A percentile compares a stretch with the other conserved stretches of the same genome.
Evolutionary conservation across 208 protist species (phyloP).

Genomic region (Wallacemonas rigidus): DNA sequence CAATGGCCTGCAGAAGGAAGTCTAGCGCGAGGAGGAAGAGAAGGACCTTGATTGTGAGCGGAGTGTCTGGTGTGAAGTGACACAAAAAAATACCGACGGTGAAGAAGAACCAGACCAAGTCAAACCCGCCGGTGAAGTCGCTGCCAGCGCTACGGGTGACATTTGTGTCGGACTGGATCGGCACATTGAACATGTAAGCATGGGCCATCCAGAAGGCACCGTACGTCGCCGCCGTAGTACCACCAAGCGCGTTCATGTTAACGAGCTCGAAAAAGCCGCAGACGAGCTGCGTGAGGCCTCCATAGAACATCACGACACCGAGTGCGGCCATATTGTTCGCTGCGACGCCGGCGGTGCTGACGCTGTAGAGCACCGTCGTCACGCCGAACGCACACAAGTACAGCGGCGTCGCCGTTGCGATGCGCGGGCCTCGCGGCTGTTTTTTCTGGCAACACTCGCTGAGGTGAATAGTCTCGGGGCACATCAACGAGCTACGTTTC

Average conservation of each 20-base stretch:
- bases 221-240: constrained; percentile 42
- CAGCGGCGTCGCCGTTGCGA: constrained; percentile 37
- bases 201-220: constrained; percentile 56
- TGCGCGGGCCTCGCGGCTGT: constrained; percentile 22
- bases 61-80: constrained; percentile 22
- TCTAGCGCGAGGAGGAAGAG: constrained; percentile 28
- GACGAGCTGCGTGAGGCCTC: constrained; percentile 55
- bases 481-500: constrained; percentile 1
- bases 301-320: constrained; percentile 53
- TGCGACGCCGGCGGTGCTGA: constrained; percentile 51
- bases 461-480: neutral
- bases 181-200: constrained; percentile 21
- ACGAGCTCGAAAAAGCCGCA: constrained; percentile 57
- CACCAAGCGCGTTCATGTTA: constrained; percentile 55
- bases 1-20: constrained; percentile 49
- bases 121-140: constrained; percentile 31
- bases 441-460: constrained; percentile 3
- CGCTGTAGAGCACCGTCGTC: constrained; percentile 57
- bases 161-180: neutral
- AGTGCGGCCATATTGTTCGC: constrained; percentile 32
- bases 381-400: constrained; percentile 62
- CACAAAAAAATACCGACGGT: constrained; percentile 25
- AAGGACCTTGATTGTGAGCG: constrained; percentile 27
- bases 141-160: neutral
- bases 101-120: constrained; percentile 37